Percentiles rank a stretch among this genome's conserved stretches.
These are phyloP conservation scores for Hypsizygus ulmarius DNA, from an alignment of 1,284 basidiomycete species.

Conservation along the genomic window DNA sequence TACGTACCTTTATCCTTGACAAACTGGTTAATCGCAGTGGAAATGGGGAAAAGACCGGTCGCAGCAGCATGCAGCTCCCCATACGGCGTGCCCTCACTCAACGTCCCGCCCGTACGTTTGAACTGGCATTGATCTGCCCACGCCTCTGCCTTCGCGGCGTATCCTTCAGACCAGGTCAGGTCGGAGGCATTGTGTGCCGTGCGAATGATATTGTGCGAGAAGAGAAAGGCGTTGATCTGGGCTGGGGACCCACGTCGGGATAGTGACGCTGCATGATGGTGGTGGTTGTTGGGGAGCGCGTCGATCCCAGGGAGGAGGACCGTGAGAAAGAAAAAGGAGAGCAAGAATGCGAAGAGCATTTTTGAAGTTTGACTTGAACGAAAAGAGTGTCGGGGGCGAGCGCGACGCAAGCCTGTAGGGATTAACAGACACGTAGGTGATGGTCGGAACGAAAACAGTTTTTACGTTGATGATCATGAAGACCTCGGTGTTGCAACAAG, in stretches of 20 bases:
- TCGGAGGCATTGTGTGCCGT: conserved; percentile 37
- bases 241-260: conserved; percentile 22
- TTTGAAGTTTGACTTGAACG: conserved; percentile 15
- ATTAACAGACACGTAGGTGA: conserved; percentile 2
- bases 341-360: conserved; percentile 24
- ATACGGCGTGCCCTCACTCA: conserved; percentile 36
- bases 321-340: conserved; percentile 19
- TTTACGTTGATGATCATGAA: conserved; percentile 8
- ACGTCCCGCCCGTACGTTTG: conserved; percentile 41
- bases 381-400: conserved; percentile 32
- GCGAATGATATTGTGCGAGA: conserved; percentile 48
- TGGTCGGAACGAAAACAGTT: conserved; percentile 9
- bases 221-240: conserved; percentile 37
- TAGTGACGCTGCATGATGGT: conserved; percentile 14
- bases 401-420: conserved; percentile 20
- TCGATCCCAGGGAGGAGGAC: conserved; percentile 8
- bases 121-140: conserved; percentile 53
- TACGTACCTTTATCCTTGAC: conserved; percentile 45
- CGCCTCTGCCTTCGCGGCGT: conserved; percentile 43
- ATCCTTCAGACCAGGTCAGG: conserved; percentile 44
- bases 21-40: conserved; percentile 46
- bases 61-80: conserved; percentile 58
- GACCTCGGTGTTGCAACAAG: background rate
- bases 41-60: conserved; percentile 44
- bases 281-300: conserved; percentile 5